Evolutionary conservation across 306 rosid species (phyloP).

Genomic region (Prunus persica): Prunus_persica_NCBIv2 NC_034009.1:35710001-35710500

Average conservation of each 20-base stretch:
- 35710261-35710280: slow-evolving; percentile 8
- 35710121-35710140: not conserved
- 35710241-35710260: not conserved
- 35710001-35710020: not conserved
- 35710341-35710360: slow-evolving; percentile 90
- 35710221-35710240: not conserved
- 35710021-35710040: not conserved
- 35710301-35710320: slow-evolving; percentile 23
- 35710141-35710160: not conserved
- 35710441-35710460: slow-evolving; percentile 65
- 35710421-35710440: slow-evolving; percentile 69
- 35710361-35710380: slow-evolving; percentile 76
- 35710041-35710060: not conserved
- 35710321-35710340: slow-evolving; percentile 74
- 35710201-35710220: not conserved
- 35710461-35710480: slow-evolving; percentile 6
- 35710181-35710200: not conserved
- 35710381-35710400: slow-evolving; percentile 61
- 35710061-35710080: not conserved
- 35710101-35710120: not conserved
- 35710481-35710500: not conserved
- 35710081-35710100: not conserved
- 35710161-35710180: not conserved
- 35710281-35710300: slow-evolving; percentile 1
- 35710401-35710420: slow-evolving; percentile 68